Evolutionary conservation across 2,329 filamentous ascomycete species (phyloP), one percentile per base, ranked within the genome.

Genomic region (Cyphellophora attinorum): DNA sequence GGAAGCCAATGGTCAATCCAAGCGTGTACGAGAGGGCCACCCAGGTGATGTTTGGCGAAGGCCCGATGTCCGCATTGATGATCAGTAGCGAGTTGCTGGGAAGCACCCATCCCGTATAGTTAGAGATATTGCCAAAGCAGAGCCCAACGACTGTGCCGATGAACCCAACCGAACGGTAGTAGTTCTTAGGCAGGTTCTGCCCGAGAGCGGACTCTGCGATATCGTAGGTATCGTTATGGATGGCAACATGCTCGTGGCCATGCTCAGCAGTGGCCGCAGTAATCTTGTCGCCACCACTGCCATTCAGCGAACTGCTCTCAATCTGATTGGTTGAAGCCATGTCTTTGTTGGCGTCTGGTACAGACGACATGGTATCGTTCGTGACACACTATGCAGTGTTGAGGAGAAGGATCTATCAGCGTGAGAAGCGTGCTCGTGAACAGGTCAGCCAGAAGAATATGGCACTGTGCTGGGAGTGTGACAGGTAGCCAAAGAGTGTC

Each of bases 21-120:
- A 55, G 40, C 4, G 48, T 53, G 38, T 45, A 52, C 13, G 49
- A 47, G 3, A 48, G 47, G 5, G 48, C 40, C 31, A 57, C 49
- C 46, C 51, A 48, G 10, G 34, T 46, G 25, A 51, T 49, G 35
- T 49, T 52, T 5, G 47, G 46, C 31, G 45, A 40, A 5, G 50
- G 51, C 4, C 51, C 53, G 16, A 55, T 35, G 27, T 55, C 52
- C 4, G 31, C 37, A 29, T 55, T 53, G 45, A 55, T 55, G 5
- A 40, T 30, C 12, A 39, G 37, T 34, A 51, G 39, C 21, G 38
- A 47, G 31, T 51, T 51, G 3, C 44, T 39, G 14, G 47, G 47
- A 16, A 50, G 30, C 11, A 42, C 38, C 32, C 44, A 50, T n/a
- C 48, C 48, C n/a, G 46, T 33, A 30, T 51, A 51, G 23, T 42